phyloP scores from a whole-genome alignment of 2,329 filamentous ascomycete genomes.

The Ascochyta fabae region DNA sequence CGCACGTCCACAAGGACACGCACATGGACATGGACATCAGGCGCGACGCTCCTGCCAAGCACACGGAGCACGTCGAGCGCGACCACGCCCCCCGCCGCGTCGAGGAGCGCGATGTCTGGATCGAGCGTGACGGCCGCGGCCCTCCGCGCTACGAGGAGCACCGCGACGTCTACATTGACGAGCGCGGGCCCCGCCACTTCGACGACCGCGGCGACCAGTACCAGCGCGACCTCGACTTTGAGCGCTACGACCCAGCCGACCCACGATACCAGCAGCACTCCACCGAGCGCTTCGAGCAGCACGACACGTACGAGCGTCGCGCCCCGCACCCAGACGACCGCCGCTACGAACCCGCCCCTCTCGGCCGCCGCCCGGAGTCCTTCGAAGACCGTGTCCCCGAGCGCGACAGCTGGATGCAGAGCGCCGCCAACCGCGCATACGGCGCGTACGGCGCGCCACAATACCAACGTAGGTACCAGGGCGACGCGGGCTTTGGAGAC shows the following conservation, averaged over 20 bases:
- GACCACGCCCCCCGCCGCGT: constrained; percentile 32
- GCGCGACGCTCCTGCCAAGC: constrained; percentile 30
- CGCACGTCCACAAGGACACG: constrained; percentile 25
- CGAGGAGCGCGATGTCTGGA: constrained; percentile 40
- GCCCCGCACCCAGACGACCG: constrained; percentile 23
- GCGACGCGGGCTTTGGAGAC: constrained; percentile 48
- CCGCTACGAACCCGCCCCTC: constrained; percentile 29
- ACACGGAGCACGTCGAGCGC: constrained; percentile 37
- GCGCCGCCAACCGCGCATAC: constrained; percentile 21
- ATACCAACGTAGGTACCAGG: constrained; percentile 41
- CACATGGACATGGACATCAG: constrained; percentile 43
- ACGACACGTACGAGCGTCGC: constrained; percentile 26
- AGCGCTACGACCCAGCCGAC: constrained; percentile 30
- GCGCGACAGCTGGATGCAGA: constrained; percentile 45
- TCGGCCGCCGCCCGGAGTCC: constrained; percentile 42
- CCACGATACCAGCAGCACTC: constrained; percentile 37
- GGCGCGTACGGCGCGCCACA: constrained; percentile 38
- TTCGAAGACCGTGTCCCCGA: constrained; percentile 47
- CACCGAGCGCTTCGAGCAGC: constrained; percentile 27
- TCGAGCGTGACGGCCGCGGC: constrained; percentile 32
- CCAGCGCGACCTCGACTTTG: constrained; percentile 30
- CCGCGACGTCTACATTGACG: constrained; percentile 30
- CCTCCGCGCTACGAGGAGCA: constrained; percentile 31
- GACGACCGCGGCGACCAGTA: constrained; percentile 30
- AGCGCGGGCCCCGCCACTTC: constrained; percentile 30